Percentiles rank a stretch among this genome's conserved stretches.
phyloP scores from a whole-genome alignment of 495 filamentous ascomycete species.

The Daldinia caldariorum region DNA sequence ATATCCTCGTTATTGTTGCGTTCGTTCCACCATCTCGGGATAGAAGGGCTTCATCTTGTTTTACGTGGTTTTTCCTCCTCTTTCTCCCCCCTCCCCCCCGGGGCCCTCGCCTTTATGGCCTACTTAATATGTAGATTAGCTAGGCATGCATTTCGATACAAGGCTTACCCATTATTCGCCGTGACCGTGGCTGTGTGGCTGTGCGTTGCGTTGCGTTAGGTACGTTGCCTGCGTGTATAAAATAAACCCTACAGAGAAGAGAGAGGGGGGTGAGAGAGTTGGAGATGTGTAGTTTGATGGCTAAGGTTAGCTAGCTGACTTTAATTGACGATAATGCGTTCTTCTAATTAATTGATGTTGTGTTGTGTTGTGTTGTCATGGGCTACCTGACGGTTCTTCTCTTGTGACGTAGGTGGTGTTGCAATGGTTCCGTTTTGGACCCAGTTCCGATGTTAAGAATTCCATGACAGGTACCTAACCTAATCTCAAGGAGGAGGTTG shows the following conservation, averaged over 20 bases:
- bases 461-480: no score
- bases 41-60: conserved; percentile 18
- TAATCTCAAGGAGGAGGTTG: no score
- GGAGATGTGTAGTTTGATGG: neutral
- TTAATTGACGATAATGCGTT: conserved; percentile 1
- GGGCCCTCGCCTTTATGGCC: neutral
- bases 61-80: neutral
- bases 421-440: neutral
- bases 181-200: neutral
- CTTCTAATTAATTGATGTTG: neutral
- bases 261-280: neutral
- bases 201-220: neutral
- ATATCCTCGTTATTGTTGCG: conserved; percentile 3
- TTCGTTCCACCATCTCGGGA: conserved; percentile 1
- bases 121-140: neutral
- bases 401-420: neutral
- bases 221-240: conserved; percentile 7
- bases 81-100: no score
- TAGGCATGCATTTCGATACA: neutral
- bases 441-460: neutral
- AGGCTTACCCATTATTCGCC: neutral
- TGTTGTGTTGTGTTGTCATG: neutral
- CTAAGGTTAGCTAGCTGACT: neutral
- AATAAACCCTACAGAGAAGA: no score
- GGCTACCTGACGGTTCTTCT: neutral